Percentiles rank a stretch among this genome's conserved stretches.
phyloP scores from a whole-genome alignment of 805 yeast species.

The Jamesozyma rosinii region DNA sequence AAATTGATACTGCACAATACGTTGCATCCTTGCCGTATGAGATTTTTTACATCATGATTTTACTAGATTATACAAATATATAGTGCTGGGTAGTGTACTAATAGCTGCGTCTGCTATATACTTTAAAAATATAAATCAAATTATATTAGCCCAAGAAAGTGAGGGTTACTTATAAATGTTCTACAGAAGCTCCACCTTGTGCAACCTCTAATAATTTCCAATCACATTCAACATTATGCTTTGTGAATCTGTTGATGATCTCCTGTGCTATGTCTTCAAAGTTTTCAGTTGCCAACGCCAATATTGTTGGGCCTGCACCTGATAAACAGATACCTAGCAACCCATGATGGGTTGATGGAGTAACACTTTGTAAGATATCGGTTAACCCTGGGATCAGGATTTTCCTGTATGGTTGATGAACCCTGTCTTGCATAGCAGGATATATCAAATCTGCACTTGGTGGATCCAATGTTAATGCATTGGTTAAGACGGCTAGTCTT shows the following conservation, averaged over 20 bases:
- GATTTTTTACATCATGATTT: too few relatives aligned
- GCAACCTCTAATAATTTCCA: constrained; percentile 87
- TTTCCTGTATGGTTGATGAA: constrained; percentile 96
- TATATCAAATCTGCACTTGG: constrained; percentile 78
- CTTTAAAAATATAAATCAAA: too few relatives aligned
- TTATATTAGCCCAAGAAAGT: too few relatives aligned
- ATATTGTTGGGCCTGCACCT: constrained; percentile 97
- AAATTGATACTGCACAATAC: too few relatives aligned
- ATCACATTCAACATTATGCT: constrained; percentile 58
- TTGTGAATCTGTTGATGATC: constrained; percentile 58
- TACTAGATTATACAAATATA: too few relatives aligned
- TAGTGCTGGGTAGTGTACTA: too few relatives aligned
- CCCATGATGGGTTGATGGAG: constrained; percentile 77
- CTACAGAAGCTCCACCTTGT: constrained; percentile 70
- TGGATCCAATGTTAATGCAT: constrained; percentile 77
- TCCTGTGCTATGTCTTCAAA: constrained; percentile 74
- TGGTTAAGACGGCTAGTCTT: constrained; percentile 83
- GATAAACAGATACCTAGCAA: constrained; percentile 88
- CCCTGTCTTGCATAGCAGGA: constrained; percentile 91
- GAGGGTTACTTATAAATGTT: constrained; percentile 3
- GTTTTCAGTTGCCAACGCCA: constrained; percentile 84
- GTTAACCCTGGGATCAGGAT: constrained; percentile 84
- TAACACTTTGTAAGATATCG: constrained; percentile 67
- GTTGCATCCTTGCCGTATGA: too few relatives aligned
- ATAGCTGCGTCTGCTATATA: too few relatives aligned